Evolutionary conservation across 257 asterid genomes (phyloP), one percentile per base, ranked within the genome.

Genomic region (Marsdenia floribunda): DNA sequence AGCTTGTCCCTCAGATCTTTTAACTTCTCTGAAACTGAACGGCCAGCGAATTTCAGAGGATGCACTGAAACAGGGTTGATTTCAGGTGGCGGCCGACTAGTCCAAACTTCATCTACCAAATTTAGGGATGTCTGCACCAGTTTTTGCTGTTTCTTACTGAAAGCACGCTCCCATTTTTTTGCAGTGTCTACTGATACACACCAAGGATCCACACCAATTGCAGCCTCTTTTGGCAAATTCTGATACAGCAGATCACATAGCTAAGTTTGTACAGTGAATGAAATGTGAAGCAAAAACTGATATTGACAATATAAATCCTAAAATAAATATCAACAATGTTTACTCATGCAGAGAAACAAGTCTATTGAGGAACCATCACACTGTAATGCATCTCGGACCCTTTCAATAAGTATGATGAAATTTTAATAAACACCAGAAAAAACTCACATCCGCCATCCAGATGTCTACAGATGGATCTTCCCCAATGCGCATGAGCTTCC

Each of bases 401-500:
- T 33, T 10, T 15, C 19, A 50, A 29, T 47, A 29, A 42, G 53
- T 49, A 47, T 13, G 19, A 24, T 21, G 16, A 38, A 16, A 21
- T 66, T 21, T 70, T 15, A 24, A 70, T 33, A 15, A 71, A 37
- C 16, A 35, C 64, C 21, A 24, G 65, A 68, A 54, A 54, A 50
- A 50, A 84, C 99, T 85, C 85, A 94, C 99, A 82, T 88, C 89
- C 65, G 91, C 90, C 93, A 94, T 85, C 99, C 99, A 94, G 79
- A 73, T 76, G 70, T 92, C 98, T 59, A 90, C 93, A 68, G 87
- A 47, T 50, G 97, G 96, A 67, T 94, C 97, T 78, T 88, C 96
- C 68, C 92, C 96, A 77, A 84, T 81, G 10, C 98, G 97, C 99
- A 94, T 94, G 85, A 94, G 98, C 87, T 88, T 90, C 99, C 99